Base-by-base conservation (phyloP, 2,329 filamentous ascomycete genomes). In the Microdochium bolleyi region DNA sequence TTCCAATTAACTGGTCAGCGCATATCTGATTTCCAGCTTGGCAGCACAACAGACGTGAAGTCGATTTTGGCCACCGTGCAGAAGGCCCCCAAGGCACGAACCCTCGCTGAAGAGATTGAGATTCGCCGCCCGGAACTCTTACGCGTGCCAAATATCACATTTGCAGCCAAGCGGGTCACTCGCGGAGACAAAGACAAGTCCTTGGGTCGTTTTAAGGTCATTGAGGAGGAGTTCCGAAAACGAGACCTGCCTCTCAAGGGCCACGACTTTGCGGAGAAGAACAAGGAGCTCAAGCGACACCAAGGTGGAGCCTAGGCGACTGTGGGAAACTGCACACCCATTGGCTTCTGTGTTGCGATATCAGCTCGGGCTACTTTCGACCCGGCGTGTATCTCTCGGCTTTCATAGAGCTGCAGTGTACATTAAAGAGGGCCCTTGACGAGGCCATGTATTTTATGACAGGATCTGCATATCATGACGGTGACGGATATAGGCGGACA, bases 1-100 rank as follows among this genome's bases (percentile, higher is more conserved):
- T 83, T 87, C 67, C 88, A 94, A 67, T 76, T 95, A 55, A 92
- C 87, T n/a, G 89, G 89, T 55, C 81, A 84, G 56, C 80, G 82
- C 54, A 75, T 96, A 58, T 76, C 87, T 16, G 92, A 96, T 69
- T 74, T 81, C 49, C 78, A 80, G 59, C 78, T 95, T 55, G 71
- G 73, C 50, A 72, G 74, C 48, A 74, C 83, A 55, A 69, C 68
- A 51, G 84, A 77, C 9, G 73, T 83, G 37, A 72, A 74, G 52
- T 67, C 76, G 25, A 67, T 89, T 51, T 68, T 88, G 44, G 70
- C 73, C 24, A 68, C 80, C 48, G 69, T 86, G 2, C 63, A 74
- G 54, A 76, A 72, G 56, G 74, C 76, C 24, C 75, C 79, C 27
- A 83, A 80, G 69, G 70, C 82, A 14, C 70, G 72, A 60, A 85